phyloP scores from a whole-genome alignment of 139 green algal genomes.

The Nannochloris sp. region DNA sequence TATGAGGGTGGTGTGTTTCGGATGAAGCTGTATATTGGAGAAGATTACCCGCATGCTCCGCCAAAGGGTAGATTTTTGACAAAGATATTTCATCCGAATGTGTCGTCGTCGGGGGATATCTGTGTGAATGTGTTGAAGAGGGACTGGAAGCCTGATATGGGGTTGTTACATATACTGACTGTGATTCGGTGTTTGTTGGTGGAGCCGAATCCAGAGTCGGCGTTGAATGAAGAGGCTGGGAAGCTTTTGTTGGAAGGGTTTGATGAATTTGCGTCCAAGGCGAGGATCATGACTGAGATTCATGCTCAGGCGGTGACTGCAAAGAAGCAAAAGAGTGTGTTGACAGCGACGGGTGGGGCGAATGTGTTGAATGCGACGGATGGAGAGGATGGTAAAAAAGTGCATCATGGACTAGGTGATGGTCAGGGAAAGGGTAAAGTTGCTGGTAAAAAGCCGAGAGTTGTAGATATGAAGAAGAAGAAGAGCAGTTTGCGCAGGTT shows the following conservation, averaged over 20 bases:
- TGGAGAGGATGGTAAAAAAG: neutral
- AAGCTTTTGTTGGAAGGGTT: conserved; percentile 88
- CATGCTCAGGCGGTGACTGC: conserved; percentile 36
- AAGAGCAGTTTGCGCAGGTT: no score
- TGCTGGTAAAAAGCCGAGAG: conserved; percentile 17
- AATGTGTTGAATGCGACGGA: conserved; percentile 57
- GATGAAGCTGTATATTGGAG: conserved; percentile 59
- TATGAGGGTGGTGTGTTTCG: conserved; percentile 83
- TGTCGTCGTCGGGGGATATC: conserved; percentile 83
- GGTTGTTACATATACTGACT: conserved; percentile 76
- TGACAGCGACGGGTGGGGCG: conserved; percentile 59
- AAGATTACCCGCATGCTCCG: conserved; percentile 53
- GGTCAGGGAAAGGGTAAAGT: conserved; percentile 49
- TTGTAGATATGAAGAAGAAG: no score
- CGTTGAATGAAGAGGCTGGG: conserved; percentile 95
- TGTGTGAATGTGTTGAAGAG: conserved; percentile 97
- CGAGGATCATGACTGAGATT: conserved; percentile 85
- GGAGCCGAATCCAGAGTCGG: conserved; percentile 90
- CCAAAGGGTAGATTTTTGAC: conserved; percentile 78
- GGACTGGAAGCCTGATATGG: conserved; percentile 82
- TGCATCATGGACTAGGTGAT: conserved; percentile 1
- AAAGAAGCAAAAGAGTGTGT: conserved; percentile 34
- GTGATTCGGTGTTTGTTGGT: conserved; percentile 94
- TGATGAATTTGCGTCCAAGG: conserved; percentile 74
- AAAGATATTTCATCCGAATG: conserved; percentile 97